Evolutionary conservation across 2,329 filamentous ascomycete species (phyloP), one percentile per base, ranked within the genome.

Genomic region (Ramularia collo-cygni): DNA sequence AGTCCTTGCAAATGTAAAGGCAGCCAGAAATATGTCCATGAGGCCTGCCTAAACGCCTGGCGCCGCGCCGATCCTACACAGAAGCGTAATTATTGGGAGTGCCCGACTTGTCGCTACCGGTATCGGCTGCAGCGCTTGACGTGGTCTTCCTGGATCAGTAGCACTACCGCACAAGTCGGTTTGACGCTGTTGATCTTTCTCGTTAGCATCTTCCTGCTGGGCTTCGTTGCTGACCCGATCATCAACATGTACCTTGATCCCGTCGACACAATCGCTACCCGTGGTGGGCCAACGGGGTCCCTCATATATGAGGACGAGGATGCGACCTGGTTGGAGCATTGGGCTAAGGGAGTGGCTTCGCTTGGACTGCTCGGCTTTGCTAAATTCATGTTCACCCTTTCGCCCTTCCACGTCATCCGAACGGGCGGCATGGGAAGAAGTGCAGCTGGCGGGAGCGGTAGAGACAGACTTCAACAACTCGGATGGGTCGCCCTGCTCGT

Each of bases 1-100:
- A 83, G 84, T 38, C 92, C 92, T 26, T 98, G 92, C 71, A 80
- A 82, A 65, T 98, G 92, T 74, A 93, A 86, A 67, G 92, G 92
- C 37, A 86, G 85, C 28, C 85, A 90, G 53, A 85, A 85, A 66
- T 95, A 94, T 64, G 88, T 96, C 16, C 92, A 98, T 62, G 87
- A 95, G 63, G 83, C 80, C 19, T 98, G 92, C 58, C 71, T 98
- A 35, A 78, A 84, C 55, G 72, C 77, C 8, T 96, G 89, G 87
- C 78, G 92, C 52, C 74, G 81, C 47, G 75, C 85, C 30, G 79
- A 87, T 57, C 83, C 85, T 0, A 56, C 72, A 28, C 74, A 77
- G 29, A 67, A 66, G 42, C 75, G 84, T 41, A 87, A 89, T 53
- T 93, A 81, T 60, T 95, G 83, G 77, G 76, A 85, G 55, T 96